Evolutionary conservation across 768 basidiomycete species (phyloP), one percentile per base, ranked within the genome.

Genomic region (Russula emetica): DNA sequence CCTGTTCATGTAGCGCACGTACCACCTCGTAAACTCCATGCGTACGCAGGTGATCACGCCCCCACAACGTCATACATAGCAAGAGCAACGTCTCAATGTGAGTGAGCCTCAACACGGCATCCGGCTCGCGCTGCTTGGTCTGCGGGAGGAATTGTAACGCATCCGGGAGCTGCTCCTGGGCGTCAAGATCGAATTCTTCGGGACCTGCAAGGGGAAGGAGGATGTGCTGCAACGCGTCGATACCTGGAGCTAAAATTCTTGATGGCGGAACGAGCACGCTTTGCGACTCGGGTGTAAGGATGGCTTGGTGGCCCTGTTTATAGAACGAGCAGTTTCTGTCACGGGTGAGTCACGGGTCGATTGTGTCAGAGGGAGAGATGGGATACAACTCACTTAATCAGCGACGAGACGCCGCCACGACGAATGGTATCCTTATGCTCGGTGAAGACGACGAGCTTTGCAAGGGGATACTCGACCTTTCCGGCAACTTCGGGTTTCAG

Each of bases 161-260:
- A 14, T 85, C 77, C 0, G 89, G 94, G 0, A 99, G 80, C 49
- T 84, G 85, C 68, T 99, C 97, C 78, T 93, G 90, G 47, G 92
- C 92, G 66, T 98, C 95, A 1, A 96, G 79, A 61, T 97, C 94
- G 64, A 92, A 87, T 74, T 98, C 97, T 74, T 98, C 97, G 1
- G 94, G 89, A 7, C 96, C 95, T 47, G 96, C 94, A 2, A 99
- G 78, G 0, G 97, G 96, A 0, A 95, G 82, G 3, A 99, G 80
- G 13, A 99, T 79, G 71, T 86, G 90, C 0, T 92, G 88, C 11
- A 98, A 79, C 2, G 88, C 83, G 74, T 94, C 88, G 40, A 98
- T 85, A 5, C 94, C 94, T 2, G 90, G 84, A 3, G 87, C 85
- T 3, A 74, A 74, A 16, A 71, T 69, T n/a, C 75, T 76, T 20